Evolutionary conservation across 2,329 filamentous ascomycete species (phyloP).

Genomic region (Sclerotiophoma versabilis): DNA sequence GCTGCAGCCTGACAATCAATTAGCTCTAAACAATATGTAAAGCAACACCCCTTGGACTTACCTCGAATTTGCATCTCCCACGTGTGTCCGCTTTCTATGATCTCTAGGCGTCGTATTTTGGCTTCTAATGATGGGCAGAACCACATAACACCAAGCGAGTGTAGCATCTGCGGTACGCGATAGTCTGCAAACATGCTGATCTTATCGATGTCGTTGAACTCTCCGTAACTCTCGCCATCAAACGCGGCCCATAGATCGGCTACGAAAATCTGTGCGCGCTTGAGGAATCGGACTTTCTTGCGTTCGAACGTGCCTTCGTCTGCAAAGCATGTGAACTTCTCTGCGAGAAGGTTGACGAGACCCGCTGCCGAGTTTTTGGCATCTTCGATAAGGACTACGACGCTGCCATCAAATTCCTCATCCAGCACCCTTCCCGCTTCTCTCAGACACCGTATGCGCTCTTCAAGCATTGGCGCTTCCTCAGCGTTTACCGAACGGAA

Average conservation of each 20-base stretch:
- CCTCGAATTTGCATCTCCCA: conserved; percentile 91
- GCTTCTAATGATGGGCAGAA: conserved; percentile 82
- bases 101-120: conserved; percentile 69
- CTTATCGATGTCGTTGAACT: conserved; percentile 89
- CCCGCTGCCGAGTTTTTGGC: conserved; percentile 81
- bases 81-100: conserved; percentile 72
- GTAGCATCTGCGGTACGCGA: conserved; percentile 90
- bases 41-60: conserved; percentile 36
- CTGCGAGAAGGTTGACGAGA: conserved; percentile 84
- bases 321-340: conserved; percentile 83
- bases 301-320: conserved; percentile 81
- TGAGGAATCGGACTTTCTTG: conserved; percentile 80
- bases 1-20: conserved; percentile 70
- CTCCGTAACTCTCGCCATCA: conserved; percentile 77
- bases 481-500: conserved; percentile 89
- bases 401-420: conserved; percentile 78
- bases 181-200: conserved; percentile 99
- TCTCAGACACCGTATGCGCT: conserved; percentile 79
- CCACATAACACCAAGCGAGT: conserved; percentile 79
- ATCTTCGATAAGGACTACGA: conserved; percentile 74
- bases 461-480: conserved; percentile 81
- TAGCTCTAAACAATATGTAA: conserved; percentile 24
- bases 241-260: conserved; percentile 98
- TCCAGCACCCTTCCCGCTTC: conserved; percentile 84
- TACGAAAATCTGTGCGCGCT: conserved; percentile 93